Conservation (phyloP, 192 early-diverging fungal genomes). For the Coemansia sp. region DNA sequence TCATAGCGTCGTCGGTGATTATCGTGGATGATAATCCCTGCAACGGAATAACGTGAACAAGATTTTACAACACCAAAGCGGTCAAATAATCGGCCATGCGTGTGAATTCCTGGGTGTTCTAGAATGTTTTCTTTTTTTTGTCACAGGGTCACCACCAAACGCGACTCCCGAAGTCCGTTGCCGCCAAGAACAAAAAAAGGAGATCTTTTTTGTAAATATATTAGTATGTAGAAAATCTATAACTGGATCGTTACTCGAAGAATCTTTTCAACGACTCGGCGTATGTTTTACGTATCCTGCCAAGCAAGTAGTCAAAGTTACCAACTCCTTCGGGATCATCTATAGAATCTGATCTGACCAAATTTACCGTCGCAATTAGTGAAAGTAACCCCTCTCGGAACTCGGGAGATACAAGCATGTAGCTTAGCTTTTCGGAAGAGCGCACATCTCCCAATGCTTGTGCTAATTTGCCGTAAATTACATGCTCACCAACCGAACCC, state of each 20-base stretch:
- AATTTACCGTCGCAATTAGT: slow-evolving; percentile 27
- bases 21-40: neutral
- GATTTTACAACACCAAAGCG: neutral
- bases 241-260: slow-evolving; percentile 17
- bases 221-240: neutral
- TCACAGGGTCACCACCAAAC: neutral
- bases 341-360: slow-evolving; percentile 29
- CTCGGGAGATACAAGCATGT: slow-evolving; percentile 20
- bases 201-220: neutral
- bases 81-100: neutral
- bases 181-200: neutral
- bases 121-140: neutral
- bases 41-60: neutral
- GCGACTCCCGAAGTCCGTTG: neutral
- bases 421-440: slow-evolving; percentile 31
- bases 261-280: slow-evolving; percentile 24
- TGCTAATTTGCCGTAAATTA: slow-evolving; percentile 36
- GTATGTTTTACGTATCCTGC: slow-evolving; percentile 35
- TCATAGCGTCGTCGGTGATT: neutral
- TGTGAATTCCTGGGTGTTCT: neutral
- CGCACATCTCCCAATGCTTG: slow-evolving; percentile 37
- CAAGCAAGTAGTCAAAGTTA: slow-evolving; percentile 41
- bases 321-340: slow-evolving; percentile 28
- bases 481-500: slow-evolving; percentile 31
- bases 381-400: slow-evolving; percentile 37